Evolutionary conservation across 148 eudicot species (phyloP).

Genomic region (Camellia japonica): DNA sequence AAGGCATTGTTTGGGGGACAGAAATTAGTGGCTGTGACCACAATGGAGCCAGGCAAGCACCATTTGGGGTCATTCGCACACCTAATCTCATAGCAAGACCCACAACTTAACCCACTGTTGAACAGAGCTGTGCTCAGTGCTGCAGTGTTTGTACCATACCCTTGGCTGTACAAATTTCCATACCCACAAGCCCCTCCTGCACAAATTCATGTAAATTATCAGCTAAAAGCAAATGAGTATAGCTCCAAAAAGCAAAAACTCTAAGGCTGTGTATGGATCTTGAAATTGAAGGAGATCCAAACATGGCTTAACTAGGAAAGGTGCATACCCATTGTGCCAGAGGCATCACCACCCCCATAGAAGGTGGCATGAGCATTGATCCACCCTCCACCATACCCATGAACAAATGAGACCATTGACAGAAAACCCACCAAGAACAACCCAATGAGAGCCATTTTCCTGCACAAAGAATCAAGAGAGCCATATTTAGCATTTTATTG

Average conservation of each 20-base stretch:
- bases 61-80: slow-evolving; percentile 54
- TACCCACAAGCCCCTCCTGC: slow-evolving; percentile 74
- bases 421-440: slow-evolving; percentile 42
- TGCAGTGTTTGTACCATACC: slow-evolving; percentile 69
- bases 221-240: not conserved
- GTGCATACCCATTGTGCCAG: slow-evolving; percentile 64
- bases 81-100: slow-evolving; percentile 63
- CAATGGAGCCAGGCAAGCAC: slow-evolving; percentile 62
- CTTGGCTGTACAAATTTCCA: slow-evolving; percentile 61
- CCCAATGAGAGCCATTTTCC: slow-evolving; percentile 41
- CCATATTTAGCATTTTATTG: too few relatives aligned
- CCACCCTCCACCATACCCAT: slow-evolving; percentile 60
- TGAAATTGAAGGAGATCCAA: too few relatives aligned
- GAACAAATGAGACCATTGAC: slow-evolving; percentile 37
- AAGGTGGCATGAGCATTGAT: slow-evolving; percentile 65
- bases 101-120: slow-evolving; percentile 66
- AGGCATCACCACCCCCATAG: slow-evolving; percentile 68
- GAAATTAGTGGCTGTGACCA: slow-evolving; percentile 71
- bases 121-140: slow-evolving; percentile 66
- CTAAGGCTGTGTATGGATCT: too few relatives aligned
- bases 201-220: slow-evolving; percentile 1
- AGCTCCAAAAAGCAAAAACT: not conserved
- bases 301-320: not conserved
- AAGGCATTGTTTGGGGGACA: slow-evolving; percentile 63
- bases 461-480: not conserved